Conservation (phyloP, 2,329 filamentous ascomycete genomes). For the Whalleya microplaca region DNA sequence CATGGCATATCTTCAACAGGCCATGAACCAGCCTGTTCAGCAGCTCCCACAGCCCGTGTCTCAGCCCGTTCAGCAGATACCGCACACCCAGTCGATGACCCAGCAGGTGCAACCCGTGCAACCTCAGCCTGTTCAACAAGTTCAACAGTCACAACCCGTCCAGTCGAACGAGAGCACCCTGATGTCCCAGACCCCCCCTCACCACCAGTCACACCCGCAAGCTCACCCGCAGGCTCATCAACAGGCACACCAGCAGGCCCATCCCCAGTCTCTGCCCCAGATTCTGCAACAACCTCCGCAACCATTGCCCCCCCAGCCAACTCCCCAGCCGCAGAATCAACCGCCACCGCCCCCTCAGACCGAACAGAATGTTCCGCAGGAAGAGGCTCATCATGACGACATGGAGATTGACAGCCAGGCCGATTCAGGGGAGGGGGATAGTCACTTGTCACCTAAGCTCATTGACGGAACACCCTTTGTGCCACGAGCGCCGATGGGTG, state of each 20-base stretch:
- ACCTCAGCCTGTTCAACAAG: constrained; percentile 29
- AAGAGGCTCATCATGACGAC: constrained; percentile 49
- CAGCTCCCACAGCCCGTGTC: constrained; percentile 37
- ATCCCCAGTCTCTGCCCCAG: constrained; percentile 32
- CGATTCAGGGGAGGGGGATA: constrained; percentile 50
- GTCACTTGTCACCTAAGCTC: constrained; percentile 51
- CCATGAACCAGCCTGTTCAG: constrained; percentile 38
- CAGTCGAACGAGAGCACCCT: constrained; percentile 36
- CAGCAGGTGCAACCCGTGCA: constrained; percentile 35
- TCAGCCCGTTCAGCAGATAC: constrained; percentile 35
- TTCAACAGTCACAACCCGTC: constrained; percentile 34
- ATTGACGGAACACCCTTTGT: constrained; percentile 55
- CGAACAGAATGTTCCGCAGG: constrained; percentile 35
- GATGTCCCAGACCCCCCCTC: constrained; percentile 37
- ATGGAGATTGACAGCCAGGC: constrained; percentile 58
- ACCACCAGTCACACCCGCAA: constrained; percentile 32
- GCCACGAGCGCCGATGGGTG: constrained; percentile 58
- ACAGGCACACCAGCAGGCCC: constrained; percentile 27
- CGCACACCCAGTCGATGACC: constrained; percentile 36
- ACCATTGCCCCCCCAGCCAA: constrained; percentile 33
- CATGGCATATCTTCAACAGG: constrained; percentile 39
- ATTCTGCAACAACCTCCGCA: constrained; percentile 38
- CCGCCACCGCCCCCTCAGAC: constrained; percentile 34
- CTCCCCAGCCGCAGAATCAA: constrained; percentile 33
- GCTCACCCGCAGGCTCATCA: constrained; percentile 29